Base-by-base conservation (phyloP, 129 eudicot species). In the Flaveria ramosissima region DNA sequence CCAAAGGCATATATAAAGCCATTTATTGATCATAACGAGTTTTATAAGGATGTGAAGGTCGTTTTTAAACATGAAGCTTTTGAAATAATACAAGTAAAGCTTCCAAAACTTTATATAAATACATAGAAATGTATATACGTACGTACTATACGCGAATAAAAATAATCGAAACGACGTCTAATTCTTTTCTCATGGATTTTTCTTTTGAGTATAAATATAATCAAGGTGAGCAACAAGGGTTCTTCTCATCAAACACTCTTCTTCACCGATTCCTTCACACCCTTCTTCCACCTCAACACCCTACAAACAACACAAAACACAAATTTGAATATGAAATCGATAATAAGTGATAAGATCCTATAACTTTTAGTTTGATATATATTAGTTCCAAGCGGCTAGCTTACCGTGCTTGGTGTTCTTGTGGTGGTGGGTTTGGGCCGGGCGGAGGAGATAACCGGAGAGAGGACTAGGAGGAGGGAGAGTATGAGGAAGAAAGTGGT, bases 201-300 rank as follows among this genome's bases (percentile, higher is more conserved):
- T 78, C 52, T 72, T 72, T 46, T 88, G 90, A 17, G 90, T 88
- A 32, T 88, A 88, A 63, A 88, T 88, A 76, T 88, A 88, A 70
- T 88, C 93, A 62, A 82, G 77, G 81, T 88, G 93, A 73, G 93
- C 93, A 80, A 66, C 90, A 69, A 83, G 85, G 65, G 90, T 86
- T 61, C 90, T 81, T 77, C 90, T 85, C 85, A 76, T 85, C 65
- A 88, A 78, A 55, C 92, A 85, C 57, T 85, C 93, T 51, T 83
- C 86, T 71, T 88, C 86, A 51, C 79, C 84, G n/a, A 78, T 57
- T 52, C 85, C 90, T 42, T 74, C 76, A 83, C 76, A 69, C 26
- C 72, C 80, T 83, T 73, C 80, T n/a, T 80, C 84, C 32, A 80
- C 65, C 63, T 77, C 79, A 72, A 55, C 66, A 68, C 50, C 82